phyloP scores from a whole-genome alignment of 1,284 basidiomycete species.

The Moniliophthora roreri region DNA sequence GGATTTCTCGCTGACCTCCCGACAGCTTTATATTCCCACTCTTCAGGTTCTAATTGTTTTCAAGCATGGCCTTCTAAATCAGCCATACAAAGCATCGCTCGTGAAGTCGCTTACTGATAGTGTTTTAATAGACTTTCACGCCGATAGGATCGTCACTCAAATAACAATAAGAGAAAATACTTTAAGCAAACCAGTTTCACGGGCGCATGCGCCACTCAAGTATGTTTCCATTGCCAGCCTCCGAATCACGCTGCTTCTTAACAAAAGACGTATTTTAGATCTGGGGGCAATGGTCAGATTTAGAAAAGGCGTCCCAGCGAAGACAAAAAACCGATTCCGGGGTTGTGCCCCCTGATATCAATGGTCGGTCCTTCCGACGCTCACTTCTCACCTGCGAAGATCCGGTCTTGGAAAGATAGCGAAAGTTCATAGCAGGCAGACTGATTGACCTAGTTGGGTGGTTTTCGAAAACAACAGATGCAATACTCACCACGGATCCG shows the following conservation, averaged over 20 bases:
- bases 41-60: slow-evolving; percentile 1
- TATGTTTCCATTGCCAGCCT: not conserved
- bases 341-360: too few relatives aligned
- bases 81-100: too few relatives aligned
- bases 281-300: not conserved
- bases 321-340: not conserved
- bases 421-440: too few relatives aligned
- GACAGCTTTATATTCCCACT: not conserved
- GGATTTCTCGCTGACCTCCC: not conserved
- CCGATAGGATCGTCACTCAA: not conserved
- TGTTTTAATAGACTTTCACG: not conserved
- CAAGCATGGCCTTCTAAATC: not conserved
- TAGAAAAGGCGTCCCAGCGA: not conserved
- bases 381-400: too few relatives aligned
- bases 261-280: not conserved
- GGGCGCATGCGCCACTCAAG: not conserved
- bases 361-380: too few relatives aligned
- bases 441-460: too few relatives aligned
- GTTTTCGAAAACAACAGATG: too few relatives aligned
- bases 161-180: not conserved
- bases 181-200: not conserved
- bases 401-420: too few relatives aligned
- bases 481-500: too few relatives aligned
- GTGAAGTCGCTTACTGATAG: not conserved
- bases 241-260: not conserved